Evolutionary conservation across 139 green algal species (phyloP).

Genomic region (Eudorina sp.): DNA sequence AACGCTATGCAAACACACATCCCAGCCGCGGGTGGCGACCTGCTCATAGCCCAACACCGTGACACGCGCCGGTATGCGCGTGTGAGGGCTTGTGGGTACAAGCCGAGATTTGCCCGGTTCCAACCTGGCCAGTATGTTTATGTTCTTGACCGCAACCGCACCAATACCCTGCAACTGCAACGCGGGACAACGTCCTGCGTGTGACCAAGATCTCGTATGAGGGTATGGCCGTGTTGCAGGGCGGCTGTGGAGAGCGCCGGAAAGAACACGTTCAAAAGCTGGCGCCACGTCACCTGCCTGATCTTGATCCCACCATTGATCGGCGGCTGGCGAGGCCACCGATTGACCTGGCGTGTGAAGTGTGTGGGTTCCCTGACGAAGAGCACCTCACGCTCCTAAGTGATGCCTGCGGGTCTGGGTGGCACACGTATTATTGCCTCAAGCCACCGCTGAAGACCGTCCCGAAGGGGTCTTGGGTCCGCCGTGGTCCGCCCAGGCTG

Average conservation of each 20-base stretch:
- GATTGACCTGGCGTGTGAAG: not conserved
- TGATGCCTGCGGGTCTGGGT: slow-evolving; percentile 53
- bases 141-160: not conserved
- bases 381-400: slow-evolving; percentile 53
- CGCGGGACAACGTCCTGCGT: not conserved
- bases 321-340: not conserved
- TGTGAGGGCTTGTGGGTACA: slow-evolving; percentile 17
- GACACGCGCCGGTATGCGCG: slow-evolving; percentile 35
- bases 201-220: not conserved
- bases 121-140: slow-evolving; percentile 48
- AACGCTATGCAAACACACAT: not conserved
- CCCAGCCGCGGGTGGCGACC: not conserved
- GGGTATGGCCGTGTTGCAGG: slow-evolving; percentile 9
- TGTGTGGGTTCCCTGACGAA: slow-evolving; percentile 30
- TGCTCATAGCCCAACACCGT: slow-evolving; percentile 52
- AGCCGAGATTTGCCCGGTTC: not conserved
- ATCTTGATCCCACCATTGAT: too few species aligned
- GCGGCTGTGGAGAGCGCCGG: slow-evolving; percentile 5
- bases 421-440: slow-evolving; percentile 53
- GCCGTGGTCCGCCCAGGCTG: slow-evolving; percentile 49
- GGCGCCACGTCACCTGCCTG: slow-evolving; percentile 4
- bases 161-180: slow-evolving; percentile 12
- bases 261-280: slow-evolving; percentile 1
- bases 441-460: slow-evolving; percentile 26
- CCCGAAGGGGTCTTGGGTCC: slow-evolving; percentile 53